A percentile compares a stretch with the other conserved stretches of the same genome.
Evolutionary conservation across 2,329 filamentous ascomycete genomes (phyloP).

Genomic region (Cercospora nicotianae): DNA sequence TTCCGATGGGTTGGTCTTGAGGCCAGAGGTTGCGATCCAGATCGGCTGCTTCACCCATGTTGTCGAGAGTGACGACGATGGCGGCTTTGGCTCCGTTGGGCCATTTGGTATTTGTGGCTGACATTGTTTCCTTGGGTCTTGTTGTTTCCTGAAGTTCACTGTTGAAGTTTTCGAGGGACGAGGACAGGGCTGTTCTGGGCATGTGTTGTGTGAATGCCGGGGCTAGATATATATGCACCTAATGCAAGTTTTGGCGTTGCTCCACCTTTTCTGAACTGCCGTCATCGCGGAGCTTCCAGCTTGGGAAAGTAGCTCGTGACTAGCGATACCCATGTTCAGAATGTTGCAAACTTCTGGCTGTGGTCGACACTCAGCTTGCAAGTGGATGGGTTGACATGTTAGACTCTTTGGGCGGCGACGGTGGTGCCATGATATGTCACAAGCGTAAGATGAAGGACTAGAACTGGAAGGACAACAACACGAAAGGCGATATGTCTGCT

Average conservation of each 20-base stretch:
- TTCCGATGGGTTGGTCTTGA: constrained; percentile 29
- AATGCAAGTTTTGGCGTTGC: neutral
- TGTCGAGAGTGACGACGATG: constrained; percentile 38
- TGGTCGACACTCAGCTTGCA: neutral
- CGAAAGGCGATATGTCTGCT: neutral
- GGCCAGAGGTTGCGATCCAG: constrained; percentile 36
- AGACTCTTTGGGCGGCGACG: neutral
- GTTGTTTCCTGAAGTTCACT: neutral
- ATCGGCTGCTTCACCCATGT: constrained; percentile 41
- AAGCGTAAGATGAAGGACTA: neutral
- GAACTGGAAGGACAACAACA: neutral
- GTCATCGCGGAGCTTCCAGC: neutral
- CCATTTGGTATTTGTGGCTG: constrained; percentile 26
- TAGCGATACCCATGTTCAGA: neutral
- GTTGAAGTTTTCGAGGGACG: neutral
- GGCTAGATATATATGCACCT: neutral
- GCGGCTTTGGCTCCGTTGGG: constrained; percentile 32
- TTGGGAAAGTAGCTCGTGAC: neutral
- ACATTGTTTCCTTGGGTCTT: neutral
- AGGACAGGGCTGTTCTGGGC: neutral
- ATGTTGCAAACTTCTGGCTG: neutral
- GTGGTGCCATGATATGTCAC: neutral
- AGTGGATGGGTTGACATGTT: neutral
- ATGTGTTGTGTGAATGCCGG: neutral
- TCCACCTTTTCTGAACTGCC: constrained; percentile 1